These are phyloP conservation scores for Rutstroemia sp. DNA, from an alignment of 2,329 filamentous ascomycete genomes.

Conservation along the genomic window DNA sequence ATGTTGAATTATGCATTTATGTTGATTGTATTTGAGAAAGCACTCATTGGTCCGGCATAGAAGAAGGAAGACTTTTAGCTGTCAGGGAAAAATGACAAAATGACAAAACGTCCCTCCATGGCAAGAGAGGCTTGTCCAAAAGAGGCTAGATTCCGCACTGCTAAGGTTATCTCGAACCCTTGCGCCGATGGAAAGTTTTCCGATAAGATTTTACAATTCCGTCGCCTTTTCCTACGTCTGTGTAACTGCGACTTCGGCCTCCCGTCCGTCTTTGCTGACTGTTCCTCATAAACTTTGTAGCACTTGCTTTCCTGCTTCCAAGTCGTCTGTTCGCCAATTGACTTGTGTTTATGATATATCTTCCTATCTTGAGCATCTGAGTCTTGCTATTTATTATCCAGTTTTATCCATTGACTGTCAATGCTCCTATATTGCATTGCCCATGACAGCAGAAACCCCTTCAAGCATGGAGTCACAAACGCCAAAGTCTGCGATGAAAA, in stretches of 20 bases:
- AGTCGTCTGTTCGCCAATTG: too few species aligned
- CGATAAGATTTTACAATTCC: neutral
- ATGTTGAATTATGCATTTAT: too few species aligned
- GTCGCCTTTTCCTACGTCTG: neutral
- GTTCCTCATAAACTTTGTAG: neutral
- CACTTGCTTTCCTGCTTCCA: too few species aligned
- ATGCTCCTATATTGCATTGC: neutral
- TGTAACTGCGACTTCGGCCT: neutral
- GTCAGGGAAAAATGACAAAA: too few species aligned
- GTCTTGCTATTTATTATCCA: neutral
- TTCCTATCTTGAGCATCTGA: neutral
- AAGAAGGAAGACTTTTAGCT: too few species aligned
- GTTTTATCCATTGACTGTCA: neutral
- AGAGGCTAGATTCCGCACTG: neutral
- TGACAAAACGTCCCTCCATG: neutral
- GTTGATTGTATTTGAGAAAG: too few species aligned
- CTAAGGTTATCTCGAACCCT: neutral
- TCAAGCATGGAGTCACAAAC: conserved; percentile 1
- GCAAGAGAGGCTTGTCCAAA: neutral
- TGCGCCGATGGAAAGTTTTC: neutral
- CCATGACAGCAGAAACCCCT: neutral
- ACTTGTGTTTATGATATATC: too few species aligned
- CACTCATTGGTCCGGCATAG: too few species aligned
- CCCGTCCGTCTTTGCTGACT: neutral
- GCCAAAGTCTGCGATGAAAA: conserved; percentile 1